Evolutionary conservation across 305 asterid species (phyloP), one percentile per base, ranked within the genome.

Genomic region (Solanum hybrid): DNA sequence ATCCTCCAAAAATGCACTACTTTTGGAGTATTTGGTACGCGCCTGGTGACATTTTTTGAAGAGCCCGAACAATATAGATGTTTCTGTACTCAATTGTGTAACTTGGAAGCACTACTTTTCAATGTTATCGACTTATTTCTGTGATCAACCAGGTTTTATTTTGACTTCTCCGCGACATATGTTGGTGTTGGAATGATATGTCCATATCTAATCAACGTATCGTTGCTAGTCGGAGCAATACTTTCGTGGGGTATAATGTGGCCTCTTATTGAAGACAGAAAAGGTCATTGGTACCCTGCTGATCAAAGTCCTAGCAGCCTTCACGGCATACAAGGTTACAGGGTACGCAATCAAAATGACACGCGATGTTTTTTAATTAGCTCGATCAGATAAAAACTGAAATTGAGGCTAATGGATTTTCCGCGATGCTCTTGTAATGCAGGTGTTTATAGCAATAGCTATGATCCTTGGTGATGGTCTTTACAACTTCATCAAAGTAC

Each of bases 391-490:
- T 64, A 10, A 61, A 40, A 39, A 35, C 4, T 69, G 46, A 36
- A 57, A 22, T 7, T 2, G 76, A 28, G 33, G 5, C 31, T 82
- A 7, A 18, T 37, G 8, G 84, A 12, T 85, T 84, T 24, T 81
- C 67, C 3, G 2, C 11, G 24, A 26, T 61, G 80, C 6, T 75
- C 22, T 74, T 73, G 42, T 35, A 40, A 20, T 80, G 74, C 69
- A 91, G 92, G 90, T 91, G 14, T 91, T 91, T 90, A 89, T 89
- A 77, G 92, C 91, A 22, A 91, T 91, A 8, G 91, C 92, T 28
- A 73, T 90, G 91, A 91, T 91, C 67, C 92, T 91, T 36, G 92
- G 92, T 42, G 92, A 91, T 86, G 92, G 92, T 26, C 89, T 89
- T 20, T 89, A 91, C 89, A 91, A 91, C 85, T 91, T 90, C 87